These are phyloP conservation scores for Hemileccinum impolitum DNA, from an alignment of 768 basidiomycete genomes.

Conservation along the genomic window DNA sequence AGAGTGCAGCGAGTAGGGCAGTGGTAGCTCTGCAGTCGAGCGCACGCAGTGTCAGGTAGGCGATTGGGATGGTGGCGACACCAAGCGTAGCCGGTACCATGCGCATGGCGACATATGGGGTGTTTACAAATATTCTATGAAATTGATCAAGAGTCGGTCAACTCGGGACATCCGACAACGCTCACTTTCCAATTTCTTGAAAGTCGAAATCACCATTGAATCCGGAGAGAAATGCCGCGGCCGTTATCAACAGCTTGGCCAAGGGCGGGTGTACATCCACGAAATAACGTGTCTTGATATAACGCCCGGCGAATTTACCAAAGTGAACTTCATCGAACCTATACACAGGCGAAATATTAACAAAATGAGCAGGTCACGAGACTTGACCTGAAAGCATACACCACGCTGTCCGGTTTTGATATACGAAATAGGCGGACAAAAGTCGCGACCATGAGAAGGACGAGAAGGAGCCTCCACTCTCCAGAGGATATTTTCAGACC, in stretches of 20 bases:
- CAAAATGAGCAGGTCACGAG: not conserved
- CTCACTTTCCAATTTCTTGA: slow-evolving; percentile 94
- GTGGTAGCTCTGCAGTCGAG: slow-evolving; percentile 92
- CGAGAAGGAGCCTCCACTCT: slow-evolving; percentile 73
- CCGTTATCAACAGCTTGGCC: slow-evolving; percentile 92
- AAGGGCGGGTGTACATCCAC: slow-evolving; percentile 97
- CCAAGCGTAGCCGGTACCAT: slow-evolving; percentile 90
- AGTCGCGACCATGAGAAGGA: slow-evolving; percentile 64
- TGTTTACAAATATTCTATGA: slow-evolving; percentile 71
- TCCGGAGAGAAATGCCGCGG: slow-evolving; percentile 82
- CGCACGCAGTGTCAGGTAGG: slow-evolving; percentile 91
- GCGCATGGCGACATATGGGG: slow-evolving; percentile 97
- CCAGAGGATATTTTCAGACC: slow-evolving; percentile 63
- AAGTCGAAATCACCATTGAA: slow-evolving; percentile 96
- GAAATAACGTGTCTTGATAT: slow-evolving; percentile 89
- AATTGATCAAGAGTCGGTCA: slow-evolving; percentile 1
- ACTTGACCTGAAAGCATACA: slow-evolving; percentile 52
- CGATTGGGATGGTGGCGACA: slow-evolving; percentile 81
- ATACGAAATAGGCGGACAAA: slow-evolving; percentile 86
- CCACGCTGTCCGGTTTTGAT: slow-evolving; percentile 85
- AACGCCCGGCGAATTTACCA: slow-evolving; percentile 93
- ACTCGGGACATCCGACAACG: slow-evolving; percentile 9
- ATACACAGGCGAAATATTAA: slow-evolving; percentile 5
- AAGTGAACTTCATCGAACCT: slow-evolving; percentile 99
- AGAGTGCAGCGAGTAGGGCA: slow-evolving; percentile 83